These are phyloP conservation scores for Xerocomus amazonicus DNA, from an alignment of 1,284 basidiomycete species.

Conservation along the genomic window DNA sequence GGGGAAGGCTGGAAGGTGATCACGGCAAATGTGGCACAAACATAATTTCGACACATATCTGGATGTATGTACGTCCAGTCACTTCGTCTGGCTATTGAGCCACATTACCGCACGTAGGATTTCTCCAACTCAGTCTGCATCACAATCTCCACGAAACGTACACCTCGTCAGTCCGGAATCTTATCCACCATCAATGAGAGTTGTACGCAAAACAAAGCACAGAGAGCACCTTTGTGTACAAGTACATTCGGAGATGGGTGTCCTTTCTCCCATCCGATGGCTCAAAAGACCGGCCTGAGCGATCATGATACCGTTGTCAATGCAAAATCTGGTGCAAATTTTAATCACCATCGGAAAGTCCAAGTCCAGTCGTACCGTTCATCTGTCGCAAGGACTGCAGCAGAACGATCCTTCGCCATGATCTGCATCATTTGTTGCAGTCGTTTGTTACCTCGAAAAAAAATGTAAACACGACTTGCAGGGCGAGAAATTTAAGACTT, in stretches of 20 bases:
- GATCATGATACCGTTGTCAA: slow-evolving; percentile 99
- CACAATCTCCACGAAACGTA: slow-evolving; percentile 80
- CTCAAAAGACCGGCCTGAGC: slow-evolving; percentile 94
- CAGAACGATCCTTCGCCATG: slow-evolving; percentile 90
- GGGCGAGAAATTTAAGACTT: slow-evolving; percentile 35
- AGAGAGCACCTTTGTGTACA: slow-evolving; percentile 79
- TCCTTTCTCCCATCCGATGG: slow-evolving; percentile 88
- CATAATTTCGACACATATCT: slow-evolving; percentile 2
- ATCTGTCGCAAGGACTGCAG: slow-evolving; percentile 93
- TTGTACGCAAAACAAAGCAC: background rate
- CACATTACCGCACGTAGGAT: background rate
- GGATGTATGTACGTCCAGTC: background rate
- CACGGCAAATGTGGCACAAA: slow-evolving; percentile 43
- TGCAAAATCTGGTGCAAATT: slow-evolving; percentile 74
- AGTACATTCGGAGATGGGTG: slow-evolving; percentile 73
- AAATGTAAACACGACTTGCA: background rate
- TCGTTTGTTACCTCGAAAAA: slow-evolving; percentile 72
- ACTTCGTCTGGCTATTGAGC: background rate
- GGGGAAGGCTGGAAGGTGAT: slow-evolving; percentile 52
- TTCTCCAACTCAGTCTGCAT: slow-evolving; percentile 11
- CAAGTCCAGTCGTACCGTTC: slow-evolving; percentile 62
- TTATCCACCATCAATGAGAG: slow-evolving; percentile 32
- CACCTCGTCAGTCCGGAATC: slow-evolving; percentile 90
- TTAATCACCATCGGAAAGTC: slow-evolving; percentile 1
- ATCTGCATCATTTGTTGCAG: slow-evolving; percentile 99